Evolutionary conservation across 192 early-diverging fungal genomes (phyloP).

Genomic region (Podila horticola): DNA sequence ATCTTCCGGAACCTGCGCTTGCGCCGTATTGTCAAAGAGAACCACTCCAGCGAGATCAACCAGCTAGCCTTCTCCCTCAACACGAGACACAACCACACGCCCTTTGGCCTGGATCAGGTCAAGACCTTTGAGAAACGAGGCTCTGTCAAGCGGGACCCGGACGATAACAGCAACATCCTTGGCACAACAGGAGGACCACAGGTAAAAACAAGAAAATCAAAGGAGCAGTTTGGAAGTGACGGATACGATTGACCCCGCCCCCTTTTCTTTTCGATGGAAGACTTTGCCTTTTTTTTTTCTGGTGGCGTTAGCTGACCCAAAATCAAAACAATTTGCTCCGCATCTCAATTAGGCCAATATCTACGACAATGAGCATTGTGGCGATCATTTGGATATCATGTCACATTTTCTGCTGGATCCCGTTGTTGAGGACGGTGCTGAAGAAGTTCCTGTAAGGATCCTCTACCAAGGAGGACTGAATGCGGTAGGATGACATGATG

Average conservation of each 20-base stretch:
- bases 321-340: not conserved
- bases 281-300: constrained; percentile 11
- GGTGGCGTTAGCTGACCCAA: not conserved
- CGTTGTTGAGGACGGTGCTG: constrained; percentile 33
- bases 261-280: too few species aligned
- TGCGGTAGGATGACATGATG: not conserved
- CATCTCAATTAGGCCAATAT: constrained; percentile 72
- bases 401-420: constrained; percentile 80
- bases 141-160: constrained; percentile 66
- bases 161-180: constrained; percentile 79
- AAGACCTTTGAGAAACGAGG: constrained; percentile 80
- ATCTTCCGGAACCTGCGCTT: constrained; percentile 82
- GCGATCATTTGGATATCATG: constrained; percentile 95
- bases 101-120: constrained; percentile 60
- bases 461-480: not conserved
- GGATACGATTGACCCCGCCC: constrained; percentile 71
- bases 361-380: constrained; percentile 95
- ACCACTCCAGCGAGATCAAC: constrained; percentile 81
- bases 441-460: constrained; percentile 39
- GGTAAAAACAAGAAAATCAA: constrained; percentile 63
- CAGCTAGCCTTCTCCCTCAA: constrained; percentile 83
- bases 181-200: constrained; percentile 76
- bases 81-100: constrained; percentile 62
- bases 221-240: constrained; percentile 59
- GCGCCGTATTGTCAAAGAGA: constrained; percentile 90